These are phyloP conservation scores for Persicaria maculosa DNA, from an alignment of 148 eudicot genomes.

Conservation along the genomic window DNA sequence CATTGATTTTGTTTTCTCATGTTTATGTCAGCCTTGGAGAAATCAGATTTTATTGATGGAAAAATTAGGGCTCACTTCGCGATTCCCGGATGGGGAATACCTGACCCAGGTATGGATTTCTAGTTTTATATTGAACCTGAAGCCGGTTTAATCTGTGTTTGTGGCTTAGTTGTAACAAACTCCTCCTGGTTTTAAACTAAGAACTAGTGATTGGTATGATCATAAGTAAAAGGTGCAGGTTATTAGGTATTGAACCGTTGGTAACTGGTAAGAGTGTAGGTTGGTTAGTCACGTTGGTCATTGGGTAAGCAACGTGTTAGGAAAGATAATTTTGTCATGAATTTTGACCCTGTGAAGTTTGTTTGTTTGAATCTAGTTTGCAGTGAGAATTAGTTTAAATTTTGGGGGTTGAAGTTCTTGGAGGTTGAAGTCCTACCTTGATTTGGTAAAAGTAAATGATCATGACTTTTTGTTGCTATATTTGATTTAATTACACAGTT, in stretches of 20 bases:
- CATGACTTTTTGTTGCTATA: neutral
- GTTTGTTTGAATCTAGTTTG: neutral
- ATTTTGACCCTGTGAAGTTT: neutral
- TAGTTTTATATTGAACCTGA: neutral
- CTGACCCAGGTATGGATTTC: neutral
- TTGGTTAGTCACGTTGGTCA: constrained; percentile 10
- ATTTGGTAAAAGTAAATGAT: constrained; percentile 5
- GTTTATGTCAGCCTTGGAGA: neutral
- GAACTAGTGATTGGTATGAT: neutral
- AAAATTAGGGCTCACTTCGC: neutral
- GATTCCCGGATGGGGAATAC: too few relatives aligned
- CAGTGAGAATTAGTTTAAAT: neutral
- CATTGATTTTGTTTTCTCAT: neutral
- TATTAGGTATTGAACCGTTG: constrained; percentile 6
- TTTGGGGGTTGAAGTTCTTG: neutral
- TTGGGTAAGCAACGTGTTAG: constrained; percentile 11
- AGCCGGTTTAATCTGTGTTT: neutral
- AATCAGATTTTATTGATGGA: neutral
- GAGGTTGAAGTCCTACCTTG: neutral
- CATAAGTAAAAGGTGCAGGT: neutral
- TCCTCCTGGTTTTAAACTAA: neutral
- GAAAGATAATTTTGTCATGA: neutral
- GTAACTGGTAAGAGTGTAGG: constrained; percentile 2
- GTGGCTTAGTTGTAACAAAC: constrained; percentile 1
- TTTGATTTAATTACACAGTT: neutral